Base-by-base conservation (phyloP, 257 asterid species). In the Forsythia suspensa region DNA sequence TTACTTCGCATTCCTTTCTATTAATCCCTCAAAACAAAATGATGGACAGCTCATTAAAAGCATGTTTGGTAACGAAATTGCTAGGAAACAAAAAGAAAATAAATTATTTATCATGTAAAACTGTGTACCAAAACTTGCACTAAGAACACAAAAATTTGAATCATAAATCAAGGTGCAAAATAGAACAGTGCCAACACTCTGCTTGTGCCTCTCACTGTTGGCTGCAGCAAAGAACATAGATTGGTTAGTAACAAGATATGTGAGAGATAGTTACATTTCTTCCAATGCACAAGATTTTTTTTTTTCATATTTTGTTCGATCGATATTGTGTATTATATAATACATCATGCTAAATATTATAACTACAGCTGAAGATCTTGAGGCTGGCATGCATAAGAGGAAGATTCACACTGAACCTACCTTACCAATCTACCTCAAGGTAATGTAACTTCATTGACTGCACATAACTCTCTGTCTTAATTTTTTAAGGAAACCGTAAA, bases 341-440 rank as follows among this genome's bases (percentile, higher is more conserved):
- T 42, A 29, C 34, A 43, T 78, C 2, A 36, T 59, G 36, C 70
- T 79, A 66, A 61, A 66, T 80, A 29, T 59, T 24, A 71, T 82
- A 66, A 13, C 74, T 83, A 84, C 97, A 89, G 98, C 86, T 69
- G 97, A 90, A 80, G 99, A 95, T 86, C 85, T 93, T 73, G 99
- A 95, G 80, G 97, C 97, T 67, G 97, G 98, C 52, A 87, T 75
- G 76, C 84, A 68, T 34, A 90, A 85, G 91, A 91, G 87, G 92
- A 91, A 78, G 85, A 85, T 91, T 77, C 90, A 87, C 8, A 51
- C 97, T 80, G 98, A 92, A 81, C 98, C 98, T 0, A 95, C 99
- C 6, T 66, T 93, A 81, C 99, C 98, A 81, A 81, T 95, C 79
- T 89, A 87, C 84, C 97, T 95, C 85, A 95, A 93, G 99, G 99